These are phyloP conservation scores for Berkeleyomyces rouxiae DNA, from an alignment of 2,329 filamentous ascomycete species.

Conservation along the genomic window DNA sequence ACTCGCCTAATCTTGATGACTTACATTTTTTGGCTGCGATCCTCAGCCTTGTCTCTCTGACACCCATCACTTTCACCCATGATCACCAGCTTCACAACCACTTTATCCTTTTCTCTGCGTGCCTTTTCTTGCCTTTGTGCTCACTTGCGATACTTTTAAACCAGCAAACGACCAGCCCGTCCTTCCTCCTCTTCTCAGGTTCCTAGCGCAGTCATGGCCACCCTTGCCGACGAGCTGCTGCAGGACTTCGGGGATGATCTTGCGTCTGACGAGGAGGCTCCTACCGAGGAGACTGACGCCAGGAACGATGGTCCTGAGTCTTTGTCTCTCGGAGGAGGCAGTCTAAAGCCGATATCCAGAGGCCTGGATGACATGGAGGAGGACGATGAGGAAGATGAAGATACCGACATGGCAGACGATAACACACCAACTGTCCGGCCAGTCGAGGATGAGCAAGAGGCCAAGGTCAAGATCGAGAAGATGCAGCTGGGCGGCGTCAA, in stretches of 20 bases:
- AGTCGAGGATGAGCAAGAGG: slow-evolving; percentile 47
- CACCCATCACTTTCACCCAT: not conserved
- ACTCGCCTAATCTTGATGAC: not conserved
- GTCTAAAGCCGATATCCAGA: slow-evolving; percentile 21
- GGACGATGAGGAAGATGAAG: slow-evolving; percentile 39
- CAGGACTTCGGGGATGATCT: slow-evolving; percentile 66
- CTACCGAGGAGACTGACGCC: slow-evolving; percentile 31
- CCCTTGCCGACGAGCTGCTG: slow-evolving; percentile 78
- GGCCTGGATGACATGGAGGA: slow-evolving; percentile 37
- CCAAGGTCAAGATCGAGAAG: slow-evolving; percentile 64
- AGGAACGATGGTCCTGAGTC: slow-evolving; percentile 21
- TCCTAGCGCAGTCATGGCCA: slow-evolving; percentile 48
- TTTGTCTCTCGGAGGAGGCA: not conserved
- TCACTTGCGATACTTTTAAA: no score
- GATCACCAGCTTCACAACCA: not conserved
- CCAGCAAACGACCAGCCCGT: no score
- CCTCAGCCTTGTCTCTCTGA: slow-evolving; percentile 3
- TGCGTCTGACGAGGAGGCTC: slow-evolving; percentile 39
- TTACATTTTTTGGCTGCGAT: slow-evolving; percentile 6
- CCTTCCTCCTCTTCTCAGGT: no score
- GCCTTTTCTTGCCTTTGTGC: no score
- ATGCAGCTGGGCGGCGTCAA: slow-evolving; percentile 58
- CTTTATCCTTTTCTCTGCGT: not conserved
- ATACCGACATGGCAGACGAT: slow-evolving; percentile 40
- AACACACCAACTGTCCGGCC: slow-evolving; percentile 29